A percentile compares a stretch with the other conserved stretches of the same genome.
phyloP scores from a whole-genome alignment of 1,139 yeast species.

The Scheffersomyces insectosa region DNA sequence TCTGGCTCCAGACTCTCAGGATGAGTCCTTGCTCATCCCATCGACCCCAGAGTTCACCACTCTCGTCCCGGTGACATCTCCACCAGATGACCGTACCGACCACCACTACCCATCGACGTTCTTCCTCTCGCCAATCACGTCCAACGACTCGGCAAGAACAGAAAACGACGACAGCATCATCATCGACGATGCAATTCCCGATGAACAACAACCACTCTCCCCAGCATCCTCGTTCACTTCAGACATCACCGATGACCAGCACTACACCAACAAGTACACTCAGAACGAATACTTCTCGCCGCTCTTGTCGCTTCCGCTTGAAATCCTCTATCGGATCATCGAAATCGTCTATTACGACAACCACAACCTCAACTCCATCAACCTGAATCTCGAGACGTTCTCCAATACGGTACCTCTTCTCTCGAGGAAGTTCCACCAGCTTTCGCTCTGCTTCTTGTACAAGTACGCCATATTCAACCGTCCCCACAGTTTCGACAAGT shows the following conservation, averaged over 20 bases:
- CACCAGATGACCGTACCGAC: not conserved
- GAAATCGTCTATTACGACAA: slow-evolving; percentile 47
- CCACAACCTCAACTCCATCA: slow-evolving; percentile 36
- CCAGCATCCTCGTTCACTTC: slow-evolving; percentile 8
- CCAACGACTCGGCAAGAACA: slow-evolving; percentile 25
- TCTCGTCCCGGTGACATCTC: not conserved
- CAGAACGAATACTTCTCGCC: slow-evolving; percentile 19
- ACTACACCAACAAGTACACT: not conserved
- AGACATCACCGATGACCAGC: not conserved
- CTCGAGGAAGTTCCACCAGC: slow-evolving; percentile 34
- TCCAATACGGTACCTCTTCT: slow-evolving; percentile 41
- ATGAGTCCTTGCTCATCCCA: not conserved
- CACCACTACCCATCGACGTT: slow-evolving; percentile 22
- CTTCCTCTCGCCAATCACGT: slow-evolving; percentile 37
- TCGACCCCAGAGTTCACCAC: not conserved
- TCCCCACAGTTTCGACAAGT: slow-evolving; percentile 78
- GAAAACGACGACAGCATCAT: slow-evolving; percentile 3
- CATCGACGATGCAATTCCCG: not conserved
- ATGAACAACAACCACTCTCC: slow-evolving; percentile 6
- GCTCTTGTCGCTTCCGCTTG: slow-evolving; percentile 40
- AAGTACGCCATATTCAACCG: slow-evolving; percentile 74
- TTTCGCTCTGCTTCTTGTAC: slow-evolving; percentile 47
- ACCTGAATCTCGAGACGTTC: slow-evolving; percentile 44
- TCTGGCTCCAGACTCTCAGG: not conserved
- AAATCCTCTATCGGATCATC: slow-evolving; percentile 43